Evolutionary conservation across 1,139 yeast species (phyloP).

Genomic region (Diutina rugosa): DNA sequence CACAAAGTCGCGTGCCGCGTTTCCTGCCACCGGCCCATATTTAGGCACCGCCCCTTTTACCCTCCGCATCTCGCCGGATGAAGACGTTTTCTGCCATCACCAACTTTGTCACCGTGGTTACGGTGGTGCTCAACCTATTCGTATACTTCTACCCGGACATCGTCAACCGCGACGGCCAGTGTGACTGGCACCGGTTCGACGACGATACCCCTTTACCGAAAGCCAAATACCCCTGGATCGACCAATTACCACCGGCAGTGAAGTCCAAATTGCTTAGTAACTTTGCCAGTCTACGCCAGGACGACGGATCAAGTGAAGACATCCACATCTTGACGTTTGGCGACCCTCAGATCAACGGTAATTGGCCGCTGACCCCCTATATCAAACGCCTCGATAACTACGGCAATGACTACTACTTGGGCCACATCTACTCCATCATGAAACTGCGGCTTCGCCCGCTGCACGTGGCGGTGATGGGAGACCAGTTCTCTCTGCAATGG

Average conservation of each 20-base stretch:
- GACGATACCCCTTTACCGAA: neutral
- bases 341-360: constrained; percentile 93
- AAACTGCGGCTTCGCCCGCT: constrained; percentile 51
- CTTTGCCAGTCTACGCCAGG: constrained; percentile 15
- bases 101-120: constrained; percentile 16
- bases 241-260: constrained; percentile 7
- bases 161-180: constrained; percentile 27
- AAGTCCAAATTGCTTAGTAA: constrained; percentile 12
- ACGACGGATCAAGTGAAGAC: constrained; percentile 40
- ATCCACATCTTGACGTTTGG: constrained; percentile 72
- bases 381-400: constrained; percentile 67
- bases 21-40: neutral
- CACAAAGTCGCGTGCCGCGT: neutral
- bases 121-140: constrained; percentile 40
- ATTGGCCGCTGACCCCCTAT: constrained; percentile 59
- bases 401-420: constrained; percentile 81
- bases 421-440: constrained; percentile 68
- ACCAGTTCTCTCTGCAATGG: constrained; percentile 93
- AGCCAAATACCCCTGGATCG: constrained; percentile 11
- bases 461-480: constrained; percentile 86
- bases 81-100: neutral
- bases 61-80: neutral
- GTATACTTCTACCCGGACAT: constrained; percentile 68
- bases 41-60: neutral
- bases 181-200: constrained; percentile 42